Conservation (phyloP, 2,329 filamentous ascomycete species). For the Aspergillus sclerotialis region DNA sequence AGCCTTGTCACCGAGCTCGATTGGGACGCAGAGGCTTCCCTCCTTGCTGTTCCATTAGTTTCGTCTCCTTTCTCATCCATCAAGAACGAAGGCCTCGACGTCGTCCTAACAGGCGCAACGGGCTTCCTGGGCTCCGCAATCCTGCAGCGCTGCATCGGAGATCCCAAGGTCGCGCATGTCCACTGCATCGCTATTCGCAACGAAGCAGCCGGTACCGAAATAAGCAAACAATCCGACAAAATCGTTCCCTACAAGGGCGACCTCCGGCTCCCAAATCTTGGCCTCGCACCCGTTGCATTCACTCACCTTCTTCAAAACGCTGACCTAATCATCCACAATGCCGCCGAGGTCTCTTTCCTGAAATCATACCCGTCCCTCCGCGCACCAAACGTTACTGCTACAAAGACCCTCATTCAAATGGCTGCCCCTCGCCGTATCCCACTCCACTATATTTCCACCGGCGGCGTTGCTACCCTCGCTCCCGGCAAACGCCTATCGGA, state of each 20-base stretch:
- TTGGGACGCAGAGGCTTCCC: conserved; percentile 1
- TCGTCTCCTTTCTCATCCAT: not conserved
- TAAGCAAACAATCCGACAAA: not conserved
- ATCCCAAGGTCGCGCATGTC: conserved; percentile 2
- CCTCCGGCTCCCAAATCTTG: not conserved
- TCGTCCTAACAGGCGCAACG: conserved; percentile 8
- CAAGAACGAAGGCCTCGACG: not conserved
- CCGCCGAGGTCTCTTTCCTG: conserved; percentile 21
- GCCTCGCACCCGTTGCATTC: conserved; percentile 1
- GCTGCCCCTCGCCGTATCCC: conserved; percentile 15
- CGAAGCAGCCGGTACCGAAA: conserved; percentile 5
- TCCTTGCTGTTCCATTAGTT: not conserved
- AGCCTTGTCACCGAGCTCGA: too few relatives aligned
- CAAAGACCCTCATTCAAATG: conserved; percentile 14
- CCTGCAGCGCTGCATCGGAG: not conserved
- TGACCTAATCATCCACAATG: conserved; percentile 20
- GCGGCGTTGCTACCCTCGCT: conserved; percentile 22
- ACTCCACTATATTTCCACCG: conserved; percentile 25
- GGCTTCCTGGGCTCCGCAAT: conserved; percentile 5
- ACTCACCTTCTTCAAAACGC: not conserved
- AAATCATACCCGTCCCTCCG: conserved; percentile 23
- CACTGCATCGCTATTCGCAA: too few relatives aligned
- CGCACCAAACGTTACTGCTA: conserved; percentile 19
- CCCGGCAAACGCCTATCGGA: conserved; percentile 5
- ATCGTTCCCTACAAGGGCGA: not conserved